Conservation (phyloP, 257 asterid species). For the Perilla frutescens region DNA sequence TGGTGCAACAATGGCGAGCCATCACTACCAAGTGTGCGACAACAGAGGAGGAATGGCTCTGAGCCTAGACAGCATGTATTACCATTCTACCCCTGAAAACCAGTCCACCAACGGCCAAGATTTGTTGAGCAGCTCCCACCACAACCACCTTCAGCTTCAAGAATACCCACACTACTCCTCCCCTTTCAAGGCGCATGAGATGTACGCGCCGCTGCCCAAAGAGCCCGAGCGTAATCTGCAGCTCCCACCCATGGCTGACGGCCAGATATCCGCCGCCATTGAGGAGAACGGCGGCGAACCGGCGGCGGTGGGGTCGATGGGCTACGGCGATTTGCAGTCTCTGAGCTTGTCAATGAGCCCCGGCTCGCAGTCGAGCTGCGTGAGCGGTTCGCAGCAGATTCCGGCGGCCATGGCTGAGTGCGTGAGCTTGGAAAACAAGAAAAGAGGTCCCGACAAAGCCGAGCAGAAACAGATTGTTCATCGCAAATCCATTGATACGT, state of each 20-base stretch:
- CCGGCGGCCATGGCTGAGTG: constrained; percentile 53
- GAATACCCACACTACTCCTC: constrained; percentile 56
- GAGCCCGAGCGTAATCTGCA: constrained; percentile 30
- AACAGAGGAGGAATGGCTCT: constrained; percentile 66
- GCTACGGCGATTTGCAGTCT: constrained; percentile 77
- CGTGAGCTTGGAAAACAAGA: constrained; percentile 62
- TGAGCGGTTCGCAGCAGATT: constrained; percentile 63
- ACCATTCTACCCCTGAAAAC: constrained; percentile 48
- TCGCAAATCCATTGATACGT: constrained; percentile 91
- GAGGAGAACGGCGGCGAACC: constrained; percentile 51
- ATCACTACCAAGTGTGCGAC: constrained; percentile 46
- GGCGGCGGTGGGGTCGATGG: constrained; percentile 50
- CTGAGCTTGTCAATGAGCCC: constrained; percentile 94
- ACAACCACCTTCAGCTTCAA: constrained; percentile 47
- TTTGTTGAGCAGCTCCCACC: constrained; percentile 50
- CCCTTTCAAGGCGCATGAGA: constrained; percentile 47
- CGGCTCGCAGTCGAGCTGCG: constrained; percentile 88
- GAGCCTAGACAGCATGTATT: constrained; percentile 81
- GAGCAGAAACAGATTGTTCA: constrained; percentile 80
- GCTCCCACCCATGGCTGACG: constrained; percentile 49
- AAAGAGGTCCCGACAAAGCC: constrained; percentile 69
- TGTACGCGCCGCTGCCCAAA: constrained; percentile 42
- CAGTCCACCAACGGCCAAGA: constrained; percentile 50
- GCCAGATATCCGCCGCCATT: constrained; percentile 52
- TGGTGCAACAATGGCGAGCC: constrained; percentile 71